Conservation (phyloP, 345 rosid genomes). For the Eucalyptus cladocalyx region DNA sequence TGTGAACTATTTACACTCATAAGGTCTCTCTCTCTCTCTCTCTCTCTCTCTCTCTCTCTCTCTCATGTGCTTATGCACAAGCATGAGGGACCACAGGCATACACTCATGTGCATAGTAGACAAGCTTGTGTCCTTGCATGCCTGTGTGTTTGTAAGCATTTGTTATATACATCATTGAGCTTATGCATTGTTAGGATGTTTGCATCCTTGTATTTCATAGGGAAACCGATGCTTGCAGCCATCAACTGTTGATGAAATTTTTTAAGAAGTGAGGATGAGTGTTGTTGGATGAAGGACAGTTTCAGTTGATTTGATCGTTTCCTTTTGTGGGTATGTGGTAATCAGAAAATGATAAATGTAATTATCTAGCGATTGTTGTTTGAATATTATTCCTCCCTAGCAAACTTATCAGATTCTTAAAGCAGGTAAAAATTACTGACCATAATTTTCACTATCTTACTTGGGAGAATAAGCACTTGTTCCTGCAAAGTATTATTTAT, state of each 20-base stretch:
- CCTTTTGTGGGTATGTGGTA: background rate
- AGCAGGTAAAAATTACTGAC: background rate
- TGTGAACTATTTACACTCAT: conserved; percentile 93
- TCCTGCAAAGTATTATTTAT: background rate
- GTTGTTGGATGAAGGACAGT: background rate
- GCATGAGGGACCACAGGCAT: background rate
- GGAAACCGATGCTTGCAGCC: background rate
- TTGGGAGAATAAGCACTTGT: background rate
- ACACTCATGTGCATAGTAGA: background rate
- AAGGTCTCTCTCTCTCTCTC: conserved; percentile 43
- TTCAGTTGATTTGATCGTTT: background rate
- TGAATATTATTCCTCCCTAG: background rate
- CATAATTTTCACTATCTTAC: background rate
- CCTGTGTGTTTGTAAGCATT: background rate
- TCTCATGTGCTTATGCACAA: background rate
- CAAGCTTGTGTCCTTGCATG: background rate
- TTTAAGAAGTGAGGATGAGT: background rate
- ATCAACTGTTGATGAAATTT: background rate
- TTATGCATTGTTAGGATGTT: background rate
- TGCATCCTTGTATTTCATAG: background rate
- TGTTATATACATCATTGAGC: background rate
- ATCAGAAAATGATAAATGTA: background rate
- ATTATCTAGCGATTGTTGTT: background rate
- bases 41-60: background rate
- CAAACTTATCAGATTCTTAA: background rate